Conservation (phyloP, 2,329 filamentous ascomycete genomes). For the Calonectria naviculata region DNA sequence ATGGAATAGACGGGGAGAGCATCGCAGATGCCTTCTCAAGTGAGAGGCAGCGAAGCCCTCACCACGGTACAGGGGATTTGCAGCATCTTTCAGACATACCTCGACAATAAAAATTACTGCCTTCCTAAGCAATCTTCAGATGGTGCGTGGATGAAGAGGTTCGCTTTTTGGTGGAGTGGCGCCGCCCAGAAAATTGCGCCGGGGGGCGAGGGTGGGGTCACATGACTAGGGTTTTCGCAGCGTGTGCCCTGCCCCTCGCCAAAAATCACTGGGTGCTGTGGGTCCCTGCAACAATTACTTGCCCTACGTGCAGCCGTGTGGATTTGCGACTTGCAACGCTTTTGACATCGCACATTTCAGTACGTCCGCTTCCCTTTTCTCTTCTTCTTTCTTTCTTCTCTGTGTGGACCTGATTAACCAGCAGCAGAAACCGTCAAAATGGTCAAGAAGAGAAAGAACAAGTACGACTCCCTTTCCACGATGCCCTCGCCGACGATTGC, state of each 20-base stretch:
- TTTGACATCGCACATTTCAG: conserved; percentile 45
- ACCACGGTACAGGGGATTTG: conserved; percentile 41
- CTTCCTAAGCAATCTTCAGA: conserved; percentile 73
- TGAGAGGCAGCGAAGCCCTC: conserved; percentile 44
- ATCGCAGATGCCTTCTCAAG: conserved; percentile 48
- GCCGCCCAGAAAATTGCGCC: conserved; percentile 43
- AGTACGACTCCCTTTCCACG: conserved; percentile 57
- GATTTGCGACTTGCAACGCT: conserved; percentile 38
- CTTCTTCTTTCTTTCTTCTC: conserved; percentile 32
- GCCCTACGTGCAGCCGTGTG: conserved; percentile 35
- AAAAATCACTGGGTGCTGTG: neutral
- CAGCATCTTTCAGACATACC: conserved; percentile 69
- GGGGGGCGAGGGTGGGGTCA: conserved; percentile 34
- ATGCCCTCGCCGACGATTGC: conserved; percentile 35
- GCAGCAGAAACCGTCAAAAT: conserved; percentile 68
- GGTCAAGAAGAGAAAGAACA: conserved; percentile 80
- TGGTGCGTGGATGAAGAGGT: conserved; percentile 54
- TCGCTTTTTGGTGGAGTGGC: conserved; percentile 43
- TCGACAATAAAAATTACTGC: conserved; percentile 70
- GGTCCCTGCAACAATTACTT: conserved; percentile 20
- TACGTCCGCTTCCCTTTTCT: conserved; percentile 38
- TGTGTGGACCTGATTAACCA: conserved; percentile 48
- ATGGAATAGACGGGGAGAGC: conserved; percentile 7
- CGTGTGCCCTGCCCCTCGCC: conserved; percentile 28
- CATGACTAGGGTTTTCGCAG: conserved; percentile 44